Percentiles rank a stretch among this genome's conserved stretches.
phyloP scores from a whole-genome alignment of 768 basidiomycete species.

The Lactarius deliciosus region DNA sequence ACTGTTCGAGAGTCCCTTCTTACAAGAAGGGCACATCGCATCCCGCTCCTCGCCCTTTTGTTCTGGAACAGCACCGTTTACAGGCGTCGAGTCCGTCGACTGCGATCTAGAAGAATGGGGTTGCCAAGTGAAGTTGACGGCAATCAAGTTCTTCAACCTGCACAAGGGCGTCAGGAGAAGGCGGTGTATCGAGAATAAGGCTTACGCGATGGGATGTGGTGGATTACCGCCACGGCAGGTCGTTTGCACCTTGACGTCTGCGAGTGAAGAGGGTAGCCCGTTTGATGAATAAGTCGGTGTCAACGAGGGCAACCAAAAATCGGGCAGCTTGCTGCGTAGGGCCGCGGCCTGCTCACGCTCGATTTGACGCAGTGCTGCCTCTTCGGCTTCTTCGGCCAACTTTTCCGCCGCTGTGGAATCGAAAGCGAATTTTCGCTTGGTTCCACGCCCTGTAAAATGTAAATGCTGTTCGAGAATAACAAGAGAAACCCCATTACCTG shows the following conservation, averaged over 20 bases:
- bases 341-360: constrained; percentile 84
- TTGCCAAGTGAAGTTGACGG: constrained; percentile 74
- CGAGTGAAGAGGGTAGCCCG: constrained; percentile 62
- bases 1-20: constrained; percentile 79
- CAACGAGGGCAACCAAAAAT: constrained; percentile 95
- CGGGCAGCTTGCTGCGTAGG: constrained; percentile 85
- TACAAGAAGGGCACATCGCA: constrained; percentile 87
- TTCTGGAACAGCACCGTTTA: constrained; percentile 38
- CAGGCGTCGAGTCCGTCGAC: constrained; percentile 40
- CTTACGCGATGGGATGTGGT: constrained; percentile 75
- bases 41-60: constrained; percentile 54
- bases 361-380: constrained; percentile 78
- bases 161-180: constrained; percentile 19
- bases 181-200: background rate
- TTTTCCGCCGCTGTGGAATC: constrained; percentile 68
- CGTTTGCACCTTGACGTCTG: constrained; percentile 84
- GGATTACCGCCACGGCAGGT: constrained; percentile 82
- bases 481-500: constrained; percentile 39
- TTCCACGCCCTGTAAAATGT: constrained; percentile 48
- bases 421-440: constrained; percentile 86
- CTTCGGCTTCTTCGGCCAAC: constrained; percentile 80
- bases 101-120: constrained; percentile 34
- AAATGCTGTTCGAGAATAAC: background rate
- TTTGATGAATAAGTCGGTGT: constrained; percentile 76
- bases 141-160: constrained; percentile 80